Conservation (phyloP, 1,139 yeast genomes). For the Scheffersomyces quercinus region DNA sequence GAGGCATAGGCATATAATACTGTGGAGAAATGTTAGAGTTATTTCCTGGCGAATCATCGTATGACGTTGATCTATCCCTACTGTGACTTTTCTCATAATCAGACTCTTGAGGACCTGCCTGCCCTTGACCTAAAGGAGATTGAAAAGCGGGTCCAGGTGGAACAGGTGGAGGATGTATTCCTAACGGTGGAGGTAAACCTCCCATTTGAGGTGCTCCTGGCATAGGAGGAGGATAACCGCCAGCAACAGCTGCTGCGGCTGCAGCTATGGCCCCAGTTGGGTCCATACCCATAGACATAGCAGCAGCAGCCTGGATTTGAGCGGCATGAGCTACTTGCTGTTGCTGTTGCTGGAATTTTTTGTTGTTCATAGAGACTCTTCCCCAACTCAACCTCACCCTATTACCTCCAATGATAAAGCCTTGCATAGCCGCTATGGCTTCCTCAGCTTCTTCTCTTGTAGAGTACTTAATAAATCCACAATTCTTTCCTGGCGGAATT, state of each 20-base stretch:
- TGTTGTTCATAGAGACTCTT: slow-evolving; percentile 44
- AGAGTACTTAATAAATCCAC: slow-evolving; percentile 88
- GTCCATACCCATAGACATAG: slow-evolving; percentile 38
- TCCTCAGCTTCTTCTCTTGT: slow-evolving; percentile 83
- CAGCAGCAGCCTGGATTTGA: slow-evolving; percentile 37
- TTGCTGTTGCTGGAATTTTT: slow-evolving; percentile 35
- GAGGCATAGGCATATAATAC: slow-evolving; percentile 10
- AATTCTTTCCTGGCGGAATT: slow-evolving; percentile 89
- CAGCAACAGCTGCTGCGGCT: slow-evolving; percentile 16
- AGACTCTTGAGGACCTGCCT: not conserved
- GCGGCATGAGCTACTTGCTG: slow-evolving; percentile 36
- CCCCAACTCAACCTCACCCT: slow-evolving; percentile 92
- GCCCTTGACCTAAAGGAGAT: not conserved
- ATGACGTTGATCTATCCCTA: slow-evolving; percentile 3
- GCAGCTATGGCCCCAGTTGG: slow-evolving; percentile 28
- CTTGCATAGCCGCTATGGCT: slow-evolving; percentile 91
- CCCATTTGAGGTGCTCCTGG: slow-evolving; percentile 8
- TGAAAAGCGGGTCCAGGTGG: not conserved
- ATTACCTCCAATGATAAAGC: slow-evolving; percentile 83
- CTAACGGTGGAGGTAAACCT: slow-evolving; percentile 7
- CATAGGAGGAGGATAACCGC: slow-evolving; percentile 12
- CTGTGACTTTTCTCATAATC: slow-evolving; percentile 3
- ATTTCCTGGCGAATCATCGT: slow-evolving; percentile 2
- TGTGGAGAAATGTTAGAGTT: not conserved
- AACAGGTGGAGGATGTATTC: slow-evolving; percentile 7